Evolutionary conservation across 768 basidiomycete genomes (phyloP), one percentile per base, ranked within the genome.

Genomic region (Auriscalpium vulgare): DNA sequence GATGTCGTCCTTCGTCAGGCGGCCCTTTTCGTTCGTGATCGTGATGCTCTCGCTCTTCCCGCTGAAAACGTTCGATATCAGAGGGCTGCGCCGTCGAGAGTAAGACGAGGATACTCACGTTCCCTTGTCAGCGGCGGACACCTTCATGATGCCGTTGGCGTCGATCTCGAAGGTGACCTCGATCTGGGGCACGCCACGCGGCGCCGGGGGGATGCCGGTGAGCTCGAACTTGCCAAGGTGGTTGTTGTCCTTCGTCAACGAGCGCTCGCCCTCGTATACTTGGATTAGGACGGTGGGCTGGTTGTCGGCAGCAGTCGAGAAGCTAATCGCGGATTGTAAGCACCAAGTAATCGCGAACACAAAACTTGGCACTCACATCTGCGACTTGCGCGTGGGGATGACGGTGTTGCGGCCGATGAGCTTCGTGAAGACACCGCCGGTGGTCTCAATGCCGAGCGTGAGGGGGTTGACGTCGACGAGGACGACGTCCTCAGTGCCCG

Each of bases 361-460:
- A 8, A 8, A 13, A 51, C n/a, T 14, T 34, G 0, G 14, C 0
- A 74, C 82, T 13, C 58, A 86, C 83, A 88, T 95, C 75, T 98
- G 94, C 59, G 84, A 85, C 80, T 98, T 97, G 78, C 89, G 88
- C 65, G 95, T 97, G 57, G 95, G 95, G 69, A 98, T 94, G 68
- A 95, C 92, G 45, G 95, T 97, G 84, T 97, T 97, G 65, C 95
- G 88, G 58, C 92, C 82, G 66, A 99, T 97, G 67, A 99, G 81
- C 74, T 95, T 97, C 63, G 94, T 97, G 80, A 97, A 91, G 65
- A 97, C 94, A 70, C 94, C 93, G 66, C 95, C 94, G 40, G 95
- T 95, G 65, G 95, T 97, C 81, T 97, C 95, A 65, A 98, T 99
- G 82, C 95, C 95, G 69, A 97, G 91, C 35, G 95, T 95, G 43